These are phyloP conservation scores for Colletotrichum sp. DNA, from an alignment of 2,329 filamentous ascomycete genomes.

Conservation along the genomic window DNA sequence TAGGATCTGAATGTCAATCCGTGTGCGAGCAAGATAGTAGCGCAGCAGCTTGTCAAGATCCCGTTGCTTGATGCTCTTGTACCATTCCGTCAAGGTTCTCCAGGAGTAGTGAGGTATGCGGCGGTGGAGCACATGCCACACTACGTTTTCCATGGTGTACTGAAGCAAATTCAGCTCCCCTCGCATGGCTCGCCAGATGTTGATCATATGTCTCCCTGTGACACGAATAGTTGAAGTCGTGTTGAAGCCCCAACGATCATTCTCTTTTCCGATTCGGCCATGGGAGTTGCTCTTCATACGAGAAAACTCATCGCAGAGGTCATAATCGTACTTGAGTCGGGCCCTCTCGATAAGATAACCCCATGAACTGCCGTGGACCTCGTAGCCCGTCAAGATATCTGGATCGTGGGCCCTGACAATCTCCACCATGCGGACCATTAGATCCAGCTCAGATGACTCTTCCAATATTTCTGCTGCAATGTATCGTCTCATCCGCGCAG, in stretches of 20 bases:
- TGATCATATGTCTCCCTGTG: constrained; percentile 96
- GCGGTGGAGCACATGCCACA: constrained; percentile 86
- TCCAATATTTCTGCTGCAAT: constrained; percentile 70
- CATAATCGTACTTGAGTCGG: constrained; percentile 83
- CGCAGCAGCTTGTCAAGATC: constrained; percentile 78
- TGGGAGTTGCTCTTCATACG: constrained; percentile 85
- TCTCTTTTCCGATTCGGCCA: constrained; percentile 84
- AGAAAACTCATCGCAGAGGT: constrained; percentile 90
- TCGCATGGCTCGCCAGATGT: constrained; percentile 95
- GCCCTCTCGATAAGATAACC: constrained; percentile 94
- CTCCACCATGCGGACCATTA: constrained; percentile 85
- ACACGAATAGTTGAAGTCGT: constrained; percentile 90
- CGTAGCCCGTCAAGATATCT: constrained; percentile 92
- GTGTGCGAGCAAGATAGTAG: constrained; percentile 78
- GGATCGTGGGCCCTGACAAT: constrained; percentile 86
- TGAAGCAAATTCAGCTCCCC: constrained; percentile 90
- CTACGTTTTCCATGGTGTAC: constrained; percentile 96
- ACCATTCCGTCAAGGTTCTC: constrained; percentile 83
- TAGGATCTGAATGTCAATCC: constrained; percentile 87
- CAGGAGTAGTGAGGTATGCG: constrained; percentile 89
- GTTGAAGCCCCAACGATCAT: constrained; percentile 91
- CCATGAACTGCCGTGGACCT: constrained; percentile 94
- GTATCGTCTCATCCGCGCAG: constrained; percentile 66
- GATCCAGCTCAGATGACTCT: constrained; percentile 81
- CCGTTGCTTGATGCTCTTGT: constrained; percentile 68